These are phyloP conservation scores for Jackrogersella multiformis DNA, from an alignment of 495 filamentous ascomycete genomes.

Conservation along the genomic window DNA sequence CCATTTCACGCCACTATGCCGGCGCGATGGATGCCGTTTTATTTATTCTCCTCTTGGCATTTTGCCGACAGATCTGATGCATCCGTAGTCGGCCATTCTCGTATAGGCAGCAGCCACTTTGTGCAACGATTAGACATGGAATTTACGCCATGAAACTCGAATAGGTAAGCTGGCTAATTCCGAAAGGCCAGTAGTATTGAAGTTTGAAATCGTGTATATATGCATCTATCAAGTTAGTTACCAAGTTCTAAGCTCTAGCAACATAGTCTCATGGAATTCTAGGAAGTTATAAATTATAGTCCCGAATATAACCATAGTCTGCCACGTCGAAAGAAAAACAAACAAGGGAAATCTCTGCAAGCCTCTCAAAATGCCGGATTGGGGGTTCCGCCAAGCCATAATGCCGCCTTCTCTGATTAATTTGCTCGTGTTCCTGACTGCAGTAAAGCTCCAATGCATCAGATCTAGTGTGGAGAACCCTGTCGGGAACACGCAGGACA, in stretches of 20 bases:
- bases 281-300: background rate
- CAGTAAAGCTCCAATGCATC: slow-evolving; percentile 15
- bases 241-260: background rate
- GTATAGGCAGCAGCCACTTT: slow-evolving; percentile 17
- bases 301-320: no score
- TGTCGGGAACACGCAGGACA: slow-evolving; percentile 29
- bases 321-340: background rate
- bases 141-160: no score
- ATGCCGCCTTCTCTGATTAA: slow-evolving; percentile 15
- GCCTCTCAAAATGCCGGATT: slow-evolving; percentile 27
- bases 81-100: slow-evolving; percentile 24
- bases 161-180: background rate
- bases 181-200: background rate
- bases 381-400: slow-evolving; percentile 15
- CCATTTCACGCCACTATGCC: slow-evolving; percentile 10
- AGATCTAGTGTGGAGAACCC: slow-evolving; percentile 42
- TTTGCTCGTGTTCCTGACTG: slow-evolving; percentile 28
- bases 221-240: background rate
- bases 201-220: background rate
- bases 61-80: slow-evolving; percentile 20
- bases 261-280: no score
- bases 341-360: background rate
- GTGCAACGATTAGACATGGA: slow-evolving; percentile 8
- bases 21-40: slow-evolving; percentile 23
- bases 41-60: slow-evolving; percentile 23